Conservation (phyloP, 306 rosid species). For the Vachellia collinsii region DNA sequence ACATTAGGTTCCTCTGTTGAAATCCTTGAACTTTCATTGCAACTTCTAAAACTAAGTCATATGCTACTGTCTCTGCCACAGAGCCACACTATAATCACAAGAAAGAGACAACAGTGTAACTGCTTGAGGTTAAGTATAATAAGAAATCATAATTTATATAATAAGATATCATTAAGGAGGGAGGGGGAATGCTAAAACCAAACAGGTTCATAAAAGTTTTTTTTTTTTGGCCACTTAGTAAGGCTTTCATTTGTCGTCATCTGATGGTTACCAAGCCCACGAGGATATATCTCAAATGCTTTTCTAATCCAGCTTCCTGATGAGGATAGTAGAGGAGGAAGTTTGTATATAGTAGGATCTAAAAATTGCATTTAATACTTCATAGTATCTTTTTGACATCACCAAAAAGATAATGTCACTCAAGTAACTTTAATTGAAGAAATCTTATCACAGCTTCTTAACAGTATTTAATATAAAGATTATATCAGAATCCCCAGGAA, state of each 20-base stretch:
- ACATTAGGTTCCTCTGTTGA: constrained; percentile 76
- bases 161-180: constrained; percentile 18
- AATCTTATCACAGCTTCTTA: constrained; percentile 4
- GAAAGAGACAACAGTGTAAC: constrained; percentile 19
- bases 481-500: background rate
- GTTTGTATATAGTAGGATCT: background rate
- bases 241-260: background rate
- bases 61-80: constrained; percentile 97
- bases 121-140: background rate
- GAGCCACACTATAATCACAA: constrained; percentile 69
- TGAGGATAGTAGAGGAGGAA: background rate
- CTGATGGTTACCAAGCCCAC: constrained; percentile 5
- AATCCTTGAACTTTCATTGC: constrained; percentile 94
- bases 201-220: background rate
- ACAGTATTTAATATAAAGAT: constrained; percentile 5
- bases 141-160: constrained; percentile 21
- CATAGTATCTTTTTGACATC: constrained; percentile 12
- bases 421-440: constrained; percentile 17
- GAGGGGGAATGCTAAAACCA: background rate
- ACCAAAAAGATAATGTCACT: constrained; percentile 8
- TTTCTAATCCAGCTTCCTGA: background rate
- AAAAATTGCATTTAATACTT: constrained; percentile 19
- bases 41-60: constrained; percentile 87
- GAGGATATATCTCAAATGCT: background rate
- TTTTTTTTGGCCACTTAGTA: background rate